phyloP scores from a whole-genome alignment of 2,329 filamentous ascomycete species.

The Podosphaera aphanis region DNA sequence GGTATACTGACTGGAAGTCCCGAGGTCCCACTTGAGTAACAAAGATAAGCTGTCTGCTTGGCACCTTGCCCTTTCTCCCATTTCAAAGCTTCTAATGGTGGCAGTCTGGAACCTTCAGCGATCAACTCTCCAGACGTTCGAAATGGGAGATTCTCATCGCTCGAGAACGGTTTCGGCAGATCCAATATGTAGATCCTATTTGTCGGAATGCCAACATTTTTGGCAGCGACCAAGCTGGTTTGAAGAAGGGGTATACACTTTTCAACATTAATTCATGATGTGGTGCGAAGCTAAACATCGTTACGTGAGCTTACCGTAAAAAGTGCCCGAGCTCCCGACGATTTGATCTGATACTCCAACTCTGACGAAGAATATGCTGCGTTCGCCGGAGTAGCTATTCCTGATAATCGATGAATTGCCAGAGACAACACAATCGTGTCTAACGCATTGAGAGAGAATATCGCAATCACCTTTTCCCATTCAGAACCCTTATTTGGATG shows the following conservation, averaged over 20 bases:
- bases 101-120: slow-evolving; percentile 30
- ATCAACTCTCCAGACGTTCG: slow-evolving; percentile 57
- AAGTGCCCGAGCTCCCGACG: slow-evolving; percentile 50
- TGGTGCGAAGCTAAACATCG: neutral
- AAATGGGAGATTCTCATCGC: slow-evolving; percentile 26
- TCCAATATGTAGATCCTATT: slow-evolving; percentile 54
- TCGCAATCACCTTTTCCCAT: slow-evolving; percentile 57
- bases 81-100: slow-evolving; percentile 28
- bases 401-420: slow-evolving; percentile 53
- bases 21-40: slow-evolving; percentile 30
- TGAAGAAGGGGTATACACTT: slow-evolving; percentile 40
- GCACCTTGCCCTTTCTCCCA: slow-evolving; percentile 43
- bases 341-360: slow-evolving; percentile 59
- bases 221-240: slow-evolving; percentile 42
- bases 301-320: slow-evolving; percentile 26
- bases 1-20: slow-evolving; percentile 34
- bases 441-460: slow-evolving; percentile 65
- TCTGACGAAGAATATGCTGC: slow-evolving; percentile 66
- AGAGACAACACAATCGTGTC: slow-evolving; percentile 52
- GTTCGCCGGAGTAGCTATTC: slow-evolving; percentile 59
- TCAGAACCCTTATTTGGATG: slow-evolving; percentile 44
- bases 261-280: slow-evolving; percentile 2
- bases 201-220: slow-evolving; percentile 41
- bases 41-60: slow-evolving; percentile 52
- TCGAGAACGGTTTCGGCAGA: slow-evolving; percentile 30